A percentile compares a stretch with the other conserved stretches of the same genome.
Evolutionary conservation across 257 asterid genomes (phyloP).

Genomic region (Lycium ferocissimum): DNA sequence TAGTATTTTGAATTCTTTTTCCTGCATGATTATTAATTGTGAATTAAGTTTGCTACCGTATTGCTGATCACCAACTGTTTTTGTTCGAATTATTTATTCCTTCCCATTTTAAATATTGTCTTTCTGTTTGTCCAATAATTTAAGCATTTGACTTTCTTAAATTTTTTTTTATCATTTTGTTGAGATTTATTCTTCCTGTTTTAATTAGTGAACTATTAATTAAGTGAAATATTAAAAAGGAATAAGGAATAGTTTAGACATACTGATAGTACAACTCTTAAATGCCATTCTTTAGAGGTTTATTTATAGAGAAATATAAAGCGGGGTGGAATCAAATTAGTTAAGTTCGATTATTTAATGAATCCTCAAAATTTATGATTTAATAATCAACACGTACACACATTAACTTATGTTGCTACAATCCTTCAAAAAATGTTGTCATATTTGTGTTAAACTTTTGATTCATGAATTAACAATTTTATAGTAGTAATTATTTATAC

Average conservation of each 20-base stretch:
- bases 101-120: too few relatives aligned
- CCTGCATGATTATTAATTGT: neutral
- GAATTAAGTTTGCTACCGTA: neutral
- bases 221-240: too few relatives aligned
- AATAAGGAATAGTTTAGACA: neutral
- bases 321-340: neutral
- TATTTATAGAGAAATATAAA: neutral
- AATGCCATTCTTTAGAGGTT: neutral
- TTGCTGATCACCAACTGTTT: neutral
- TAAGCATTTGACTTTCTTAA: neutral
- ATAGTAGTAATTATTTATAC: too few relatives aligned
- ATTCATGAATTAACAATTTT: too few relatives aligned
- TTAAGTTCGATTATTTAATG: conserved; percentile 3
- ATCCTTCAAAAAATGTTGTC: too few relatives aligned
- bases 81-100: neutral
- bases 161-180: neutral
- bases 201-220: neutral
- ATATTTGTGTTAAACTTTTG: too few relatives aligned
- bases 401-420: too few relatives aligned
- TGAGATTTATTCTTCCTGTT: neutral
- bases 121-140: neutral
- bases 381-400: neutral
- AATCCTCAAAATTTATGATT: neutral
- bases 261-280: neutral
- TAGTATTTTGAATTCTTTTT: neutral